Percentiles rank a stretch among this genome's conserved stretches.
These are phyloP conservation scores for Botrytis tulipae DNA, from an alignment of 2,329 filamentous ascomycete species.

Conservation along the genomic window DNA sequence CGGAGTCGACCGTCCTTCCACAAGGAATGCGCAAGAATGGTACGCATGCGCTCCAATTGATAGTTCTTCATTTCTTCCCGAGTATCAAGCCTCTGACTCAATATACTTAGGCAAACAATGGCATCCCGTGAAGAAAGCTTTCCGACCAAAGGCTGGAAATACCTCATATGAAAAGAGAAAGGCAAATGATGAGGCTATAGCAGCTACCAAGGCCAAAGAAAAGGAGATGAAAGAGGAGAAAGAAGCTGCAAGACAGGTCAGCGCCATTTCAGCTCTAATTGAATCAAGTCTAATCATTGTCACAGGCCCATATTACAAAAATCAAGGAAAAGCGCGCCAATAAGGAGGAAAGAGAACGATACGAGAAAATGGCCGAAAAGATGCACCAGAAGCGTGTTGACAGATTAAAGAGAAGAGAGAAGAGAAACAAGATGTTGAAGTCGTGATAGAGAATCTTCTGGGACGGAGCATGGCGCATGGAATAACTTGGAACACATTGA, in stretches of 20 bases:
- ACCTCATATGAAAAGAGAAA: constrained; percentile 76
- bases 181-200: constrained; percentile 65
- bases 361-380: constrained; percentile 91
- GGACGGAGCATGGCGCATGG: constrained; percentile 16
- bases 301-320: constrained; percentile 69
- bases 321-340: constrained; percentile 83
- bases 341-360: constrained; percentile 91
- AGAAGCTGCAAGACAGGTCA: constrained; percentile 79
- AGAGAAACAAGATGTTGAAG: constrained; percentile 83
- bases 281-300: neutral
- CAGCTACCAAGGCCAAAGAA: constrained; percentile 86
- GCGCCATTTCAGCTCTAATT: constrained; percentile 30
- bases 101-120: constrained; percentile 79
- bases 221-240: constrained; percentile 96
- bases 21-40: constrained; percentile 80
- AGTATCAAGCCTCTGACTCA: neutral
- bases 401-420: constrained; percentile 89
- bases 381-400: constrained; percentile 97
- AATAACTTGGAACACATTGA: neutral
- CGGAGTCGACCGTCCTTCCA: constrained; percentile 6
- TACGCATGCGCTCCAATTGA: constrained; percentile 41
- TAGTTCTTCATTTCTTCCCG: neutral
- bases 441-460: constrained; percentile 46
- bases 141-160: constrained; percentile 76
- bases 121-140: constrained; percentile 79